phyloP scores from a whole-genome alignment of 1,284 basidiomycete species.

The Boletus semigastroideus region DNA sequence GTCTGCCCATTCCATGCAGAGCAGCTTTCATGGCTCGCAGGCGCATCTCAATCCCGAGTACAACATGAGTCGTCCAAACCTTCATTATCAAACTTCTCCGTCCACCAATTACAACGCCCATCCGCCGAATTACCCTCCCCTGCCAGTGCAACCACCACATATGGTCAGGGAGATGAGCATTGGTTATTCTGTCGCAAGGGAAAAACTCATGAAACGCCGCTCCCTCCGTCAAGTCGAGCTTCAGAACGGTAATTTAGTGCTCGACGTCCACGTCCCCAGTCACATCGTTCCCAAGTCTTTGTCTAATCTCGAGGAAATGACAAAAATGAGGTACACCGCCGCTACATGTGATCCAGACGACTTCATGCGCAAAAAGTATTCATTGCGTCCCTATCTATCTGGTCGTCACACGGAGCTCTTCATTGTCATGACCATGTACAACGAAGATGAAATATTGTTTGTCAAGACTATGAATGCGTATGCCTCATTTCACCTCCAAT shows the following conservation, averaged over 20 bases:
- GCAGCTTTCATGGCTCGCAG: constrained; percentile 62
- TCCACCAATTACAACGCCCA: constrained; percentile 44
- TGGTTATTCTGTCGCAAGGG: constrained; percentile 68
- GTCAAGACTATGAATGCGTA: constrained; percentile 85
- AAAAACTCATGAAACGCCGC: constrained; percentile 75
- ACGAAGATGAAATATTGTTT: constrained; percentile 90
- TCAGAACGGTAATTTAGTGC: constrained; percentile 78
- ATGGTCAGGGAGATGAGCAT: constrained; percentile 48
- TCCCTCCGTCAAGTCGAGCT: constrained; percentile 82
- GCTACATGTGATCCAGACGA: constrained; percentile 94
- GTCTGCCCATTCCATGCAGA: constrained; percentile 63
- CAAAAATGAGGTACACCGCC: constrained; percentile 87
- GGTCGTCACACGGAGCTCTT: constrained; percentile 89
- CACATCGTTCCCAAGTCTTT: constrained; percentile 71
- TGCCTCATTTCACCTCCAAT: constrained; percentile 29
- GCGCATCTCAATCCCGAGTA: constrained; percentile 63
- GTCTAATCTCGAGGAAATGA: constrained; percentile 71
- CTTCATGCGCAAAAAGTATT: constrained; percentile 76
- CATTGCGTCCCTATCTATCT: constrained; percentile 81
- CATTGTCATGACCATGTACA: constrained; percentile 97
- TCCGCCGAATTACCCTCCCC: constrained; percentile 53
- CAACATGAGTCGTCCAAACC: constrained; percentile 53
- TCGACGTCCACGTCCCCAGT: constrained; percentile 78
- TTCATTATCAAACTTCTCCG: constrained; percentile 38
- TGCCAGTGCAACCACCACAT: constrained; percentile 46